phyloP scores from a whole-genome alignment of 31 red algal species.

The Odonthalia washingtoniensis region DNA sequence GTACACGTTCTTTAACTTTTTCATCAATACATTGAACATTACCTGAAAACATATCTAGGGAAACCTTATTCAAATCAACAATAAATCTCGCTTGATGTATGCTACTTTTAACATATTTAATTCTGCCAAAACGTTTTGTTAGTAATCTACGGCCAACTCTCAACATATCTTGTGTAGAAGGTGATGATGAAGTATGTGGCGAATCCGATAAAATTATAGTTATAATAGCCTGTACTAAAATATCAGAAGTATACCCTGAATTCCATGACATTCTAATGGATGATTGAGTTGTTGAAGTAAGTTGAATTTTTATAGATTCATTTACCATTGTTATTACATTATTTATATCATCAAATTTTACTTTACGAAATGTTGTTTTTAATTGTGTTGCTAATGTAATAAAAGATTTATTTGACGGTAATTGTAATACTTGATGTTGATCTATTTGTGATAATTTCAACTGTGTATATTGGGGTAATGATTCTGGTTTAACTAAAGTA shows the following conservation, averaged over 20 bases:
- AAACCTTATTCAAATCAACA: constrained; percentile 82
- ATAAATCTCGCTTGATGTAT: constrained; percentile 70
- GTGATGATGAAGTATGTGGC: constrained; percentile 47
- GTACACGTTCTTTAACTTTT: constrained; percentile 77
- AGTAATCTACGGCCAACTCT: constrained; percentile 73
- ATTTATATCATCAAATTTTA: constrained; percentile 63
- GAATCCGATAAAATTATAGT: constrained; percentile 75
- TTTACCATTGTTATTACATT: constrained; percentile 64
- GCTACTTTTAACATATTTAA: constrained; percentile 58
- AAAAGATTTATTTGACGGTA: constrained; percentile 63
- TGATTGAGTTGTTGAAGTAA: constrained; percentile 32
- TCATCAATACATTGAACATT: constrained; percentile 77
- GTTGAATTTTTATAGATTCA: constrained; percentile 40
- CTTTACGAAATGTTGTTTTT: constrained; percentile 68
- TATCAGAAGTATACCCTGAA: constrained; percentile 88
- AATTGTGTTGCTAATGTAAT: constrained; percentile 85
- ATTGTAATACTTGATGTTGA: constrained; percentile 81
- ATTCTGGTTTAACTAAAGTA: constrained; percentile 86
- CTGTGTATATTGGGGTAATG: constrained; percentile 93
- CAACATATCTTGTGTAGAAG: constrained; percentile 38
- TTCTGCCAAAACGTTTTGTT: constrained; percentile 80
- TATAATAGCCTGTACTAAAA: constrained; percentile 85
- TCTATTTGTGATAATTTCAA: constrained; percentile 86
- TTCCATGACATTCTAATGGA: constrained; percentile 89
- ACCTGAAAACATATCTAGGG: constrained; percentile 88